Base-by-base conservation (phyloP, 495 filamentous ascomycete species). In the Talaromyces wortmannii region DNA sequence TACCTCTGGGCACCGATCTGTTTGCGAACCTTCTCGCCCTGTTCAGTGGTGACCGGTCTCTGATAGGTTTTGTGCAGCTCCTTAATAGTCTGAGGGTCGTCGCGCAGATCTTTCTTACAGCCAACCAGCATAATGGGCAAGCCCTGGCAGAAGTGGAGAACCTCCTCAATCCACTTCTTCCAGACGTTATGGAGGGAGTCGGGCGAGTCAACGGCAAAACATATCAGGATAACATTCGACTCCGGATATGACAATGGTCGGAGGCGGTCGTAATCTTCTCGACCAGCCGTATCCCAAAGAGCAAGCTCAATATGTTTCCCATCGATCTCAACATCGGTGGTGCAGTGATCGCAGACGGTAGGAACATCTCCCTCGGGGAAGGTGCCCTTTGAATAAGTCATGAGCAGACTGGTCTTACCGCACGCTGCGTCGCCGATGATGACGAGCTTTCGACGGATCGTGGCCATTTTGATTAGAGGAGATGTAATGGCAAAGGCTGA, bases 111-210 rank as follows among this genome's bases (percentile, higher is more conserved):
- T 83, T 91, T 95, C 86, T 99, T 99, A 78, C 95, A 99, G 50
- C 94, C 94, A 62, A 99, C 94, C 47, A 99, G 89, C 73, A 99
- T 95, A 75, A 97, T 96, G 57, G 94, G 94, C 31, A 99, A 89
- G 51, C 91, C 91, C 66, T 90, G 89, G 85, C 95, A 97, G 84
- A 99, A 99, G 76, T 99, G 94, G 58, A 96, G 85, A 60, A 97
- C 95, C 73, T 99, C 94, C 50, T 95, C 97, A 74, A 96, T 96
- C 94, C 94, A 99, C 94, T 99, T 99, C 83, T 99, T 95, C 75
- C 96, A 90, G 60, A 99, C 95, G 81, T 99, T 99, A 75, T 99
- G 95, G 53, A 99, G 84, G 33, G 94, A 99, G 76, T 99, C 94
- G 58, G 94, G 94, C 11, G 95, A 97, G 79, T 99, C 94, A 70